Conservation (phyloP, 2,329 filamentous ascomycete species). For the Leptographium wingfieldii region DNA sequence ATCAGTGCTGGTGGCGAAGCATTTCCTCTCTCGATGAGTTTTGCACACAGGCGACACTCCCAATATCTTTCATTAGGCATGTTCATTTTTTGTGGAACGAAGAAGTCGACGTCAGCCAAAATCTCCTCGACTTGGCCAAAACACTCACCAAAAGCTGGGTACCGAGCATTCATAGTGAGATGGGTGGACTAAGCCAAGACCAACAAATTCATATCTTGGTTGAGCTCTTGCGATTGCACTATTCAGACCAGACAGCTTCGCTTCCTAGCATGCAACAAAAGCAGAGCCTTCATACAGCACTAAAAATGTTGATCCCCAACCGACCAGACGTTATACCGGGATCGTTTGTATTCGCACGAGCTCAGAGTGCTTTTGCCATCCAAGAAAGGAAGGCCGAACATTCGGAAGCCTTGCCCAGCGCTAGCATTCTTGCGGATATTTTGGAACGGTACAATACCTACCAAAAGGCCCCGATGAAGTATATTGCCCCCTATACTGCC, state of each 20-base stretch:
- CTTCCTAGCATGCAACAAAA: no score
- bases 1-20: neutral
- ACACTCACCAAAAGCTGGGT: no score
- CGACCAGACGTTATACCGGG: no score
- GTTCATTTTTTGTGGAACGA: neutral
- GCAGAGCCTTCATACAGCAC: no score
- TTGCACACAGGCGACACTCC: neutral
- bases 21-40: neutral
- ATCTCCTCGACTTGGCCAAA: neutral
- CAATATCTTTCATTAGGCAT: neutral
- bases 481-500: neutral
- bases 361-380: neutral
- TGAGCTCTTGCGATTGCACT: no score
- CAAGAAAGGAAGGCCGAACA: neutral
- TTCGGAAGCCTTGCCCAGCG: neutral
- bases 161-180: no score
- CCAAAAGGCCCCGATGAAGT: neutral
- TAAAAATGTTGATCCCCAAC: no score
- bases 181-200: no score
- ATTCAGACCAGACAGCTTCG: no score
- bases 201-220: no score
- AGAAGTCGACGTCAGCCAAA: neutral
- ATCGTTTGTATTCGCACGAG: neutral
- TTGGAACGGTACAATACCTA: neutral
- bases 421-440: neutral